Evolutionary conservation across 1,139 yeast species (phyloP).

Genomic region (Magnusiomyces paraingens): DNA sequence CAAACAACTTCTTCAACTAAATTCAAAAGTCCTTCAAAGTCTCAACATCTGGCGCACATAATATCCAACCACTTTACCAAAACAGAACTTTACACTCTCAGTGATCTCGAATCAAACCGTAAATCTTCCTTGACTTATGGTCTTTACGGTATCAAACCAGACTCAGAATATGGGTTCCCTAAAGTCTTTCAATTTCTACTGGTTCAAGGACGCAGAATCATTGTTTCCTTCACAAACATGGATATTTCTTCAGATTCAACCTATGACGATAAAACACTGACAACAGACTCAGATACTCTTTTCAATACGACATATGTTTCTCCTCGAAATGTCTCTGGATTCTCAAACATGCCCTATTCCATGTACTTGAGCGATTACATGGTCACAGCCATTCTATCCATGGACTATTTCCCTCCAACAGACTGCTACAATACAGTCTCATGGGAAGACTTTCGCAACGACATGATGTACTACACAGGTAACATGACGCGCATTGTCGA

Average conservation of each 20-base stretch:
- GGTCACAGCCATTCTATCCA: neutral
- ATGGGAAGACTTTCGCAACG: neutral
- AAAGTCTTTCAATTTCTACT: constrained; percentile 42
- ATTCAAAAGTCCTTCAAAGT: neutral
- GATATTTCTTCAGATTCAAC: constrained; percentile 16
- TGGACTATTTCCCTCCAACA: constrained; percentile 1
- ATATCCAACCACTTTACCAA: constrained; percentile 17
- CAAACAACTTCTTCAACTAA: neutral
- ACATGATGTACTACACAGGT: constrained; percentile 5
- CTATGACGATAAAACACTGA: constrained; percentile 11
- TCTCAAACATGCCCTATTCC: neutral
- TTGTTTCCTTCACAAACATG: constrained; percentile 23
- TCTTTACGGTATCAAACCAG: constrained; percentile 18
- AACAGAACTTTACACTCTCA: constrained; percentile 34
- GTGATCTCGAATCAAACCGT: constrained; percentile 27
- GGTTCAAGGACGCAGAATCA: constrained; percentile 38
- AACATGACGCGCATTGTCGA: constrained; percentile 10
- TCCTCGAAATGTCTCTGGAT: neutral
- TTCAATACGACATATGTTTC: neutral
- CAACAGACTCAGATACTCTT: constrained; percentile 5
- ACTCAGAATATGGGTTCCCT: constrained; percentile 36
- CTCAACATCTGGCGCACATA: neutral
- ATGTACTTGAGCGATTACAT: neutral
- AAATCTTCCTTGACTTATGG: constrained; percentile 20
- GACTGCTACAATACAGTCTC: neutral